Evolutionary conservation across 352 stramenopile genomes (phyloP).

Genomic region (Phytopythium montanum): DNA sequence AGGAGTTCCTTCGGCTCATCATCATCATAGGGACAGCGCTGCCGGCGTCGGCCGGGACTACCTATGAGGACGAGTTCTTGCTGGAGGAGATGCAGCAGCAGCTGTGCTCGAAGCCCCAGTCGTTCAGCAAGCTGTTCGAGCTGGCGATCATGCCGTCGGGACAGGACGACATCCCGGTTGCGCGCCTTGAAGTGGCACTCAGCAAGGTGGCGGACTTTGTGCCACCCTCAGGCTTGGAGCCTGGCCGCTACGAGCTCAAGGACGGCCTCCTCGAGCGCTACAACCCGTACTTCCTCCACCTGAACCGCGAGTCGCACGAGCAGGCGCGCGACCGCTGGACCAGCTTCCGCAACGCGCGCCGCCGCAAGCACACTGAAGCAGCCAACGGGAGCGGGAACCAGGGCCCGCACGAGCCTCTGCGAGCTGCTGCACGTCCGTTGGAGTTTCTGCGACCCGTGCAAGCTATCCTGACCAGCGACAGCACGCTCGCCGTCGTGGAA

Average conservation of each 20-base stretch:
- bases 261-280: conserved; percentile 68
- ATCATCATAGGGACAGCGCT: conserved; percentile 77
- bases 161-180: conserved; percentile 75
- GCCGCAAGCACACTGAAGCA: conserved; percentile 17
- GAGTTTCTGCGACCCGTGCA: conserved; percentile 53
- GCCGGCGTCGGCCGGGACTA: conserved; percentile 46
- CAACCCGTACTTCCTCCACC: conserved; percentile 84
- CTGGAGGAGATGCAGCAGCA: conserved; percentile 85
- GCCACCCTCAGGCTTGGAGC: conserved; percentile 67
- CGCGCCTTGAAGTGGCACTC: conserved; percentile 60
- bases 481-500: conserved; percentile 61
- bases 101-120: conserved; percentile 68
- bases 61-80: conserved; percentile 74
- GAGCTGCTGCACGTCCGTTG: conserved; percentile 31
- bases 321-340: conserved; percentile 81
- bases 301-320: conserved; percentile 83
- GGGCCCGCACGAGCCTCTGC: conserved; percentile 38
- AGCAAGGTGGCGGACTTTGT: conserved; percentile 68
- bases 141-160: conserved; percentile 76
- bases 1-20: conserved; percentile 79
- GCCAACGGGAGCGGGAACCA: background rate
- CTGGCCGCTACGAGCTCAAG: conserved; percentile 79
- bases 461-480: conserved; percentile 60
- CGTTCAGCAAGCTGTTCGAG: conserved; percentile 83
- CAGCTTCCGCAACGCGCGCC: conserved; percentile 50